These are phyloP conservation scores for Pestalotiopsis sp. DNA, from an alignment of 2,329 filamentous ascomycete genomes.

Conservation along the genomic window DNA sequence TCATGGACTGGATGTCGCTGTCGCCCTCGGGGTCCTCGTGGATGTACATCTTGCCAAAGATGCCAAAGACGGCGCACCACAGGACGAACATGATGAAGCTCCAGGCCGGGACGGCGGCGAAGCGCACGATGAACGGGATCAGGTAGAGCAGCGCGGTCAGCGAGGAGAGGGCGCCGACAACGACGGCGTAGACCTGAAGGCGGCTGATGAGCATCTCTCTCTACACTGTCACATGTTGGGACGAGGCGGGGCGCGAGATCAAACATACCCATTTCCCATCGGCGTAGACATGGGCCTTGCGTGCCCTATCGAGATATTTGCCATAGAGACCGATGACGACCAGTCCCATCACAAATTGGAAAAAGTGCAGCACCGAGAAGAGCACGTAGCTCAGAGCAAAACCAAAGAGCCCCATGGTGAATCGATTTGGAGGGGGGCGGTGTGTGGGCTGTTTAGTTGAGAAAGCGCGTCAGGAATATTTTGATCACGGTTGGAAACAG, in stretches of 20 bases:
- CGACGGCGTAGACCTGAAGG: conserved; percentile 68
- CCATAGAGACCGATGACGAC: conserved; percentile 81
- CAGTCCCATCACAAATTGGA: conserved; percentile 77
- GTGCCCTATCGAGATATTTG: conserved; percentile 62
- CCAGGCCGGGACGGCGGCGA: conserved; percentile 65
- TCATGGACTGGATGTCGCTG: conserved; percentile 72
- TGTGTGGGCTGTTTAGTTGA: neutral
- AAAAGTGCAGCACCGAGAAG: conserved; percentile 69
- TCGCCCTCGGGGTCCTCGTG: conserved; percentile 67
- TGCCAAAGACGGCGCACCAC: conserved; percentile 80
- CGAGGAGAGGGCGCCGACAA: conserved; percentile 68
- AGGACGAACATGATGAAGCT: conserved; percentile 74
- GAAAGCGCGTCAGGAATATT: neutral
- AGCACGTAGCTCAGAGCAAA: conserved; percentile 52
- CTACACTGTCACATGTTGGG: neutral
- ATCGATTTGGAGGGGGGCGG: neutral
- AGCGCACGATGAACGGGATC: conserved; percentile 61
- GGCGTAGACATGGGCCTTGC: conserved; percentile 49
- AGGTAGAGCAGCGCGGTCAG: conserved; percentile 68
- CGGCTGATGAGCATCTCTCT: no score
- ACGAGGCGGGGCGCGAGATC: neutral
- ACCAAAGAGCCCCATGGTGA: conserved; percentile 48
- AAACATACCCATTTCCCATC: conserved; percentile 72
- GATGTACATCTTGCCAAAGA: conserved; percentile 84
- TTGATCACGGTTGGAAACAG: neutral